Percentiles rank a stretch among this genome's conserved stretches.
These are phyloP conservation scores for Escovopsis sp. DNA, from an alignment of 2,329 filamentous ascomycete species.

Conservation along the genomic window DNA sequence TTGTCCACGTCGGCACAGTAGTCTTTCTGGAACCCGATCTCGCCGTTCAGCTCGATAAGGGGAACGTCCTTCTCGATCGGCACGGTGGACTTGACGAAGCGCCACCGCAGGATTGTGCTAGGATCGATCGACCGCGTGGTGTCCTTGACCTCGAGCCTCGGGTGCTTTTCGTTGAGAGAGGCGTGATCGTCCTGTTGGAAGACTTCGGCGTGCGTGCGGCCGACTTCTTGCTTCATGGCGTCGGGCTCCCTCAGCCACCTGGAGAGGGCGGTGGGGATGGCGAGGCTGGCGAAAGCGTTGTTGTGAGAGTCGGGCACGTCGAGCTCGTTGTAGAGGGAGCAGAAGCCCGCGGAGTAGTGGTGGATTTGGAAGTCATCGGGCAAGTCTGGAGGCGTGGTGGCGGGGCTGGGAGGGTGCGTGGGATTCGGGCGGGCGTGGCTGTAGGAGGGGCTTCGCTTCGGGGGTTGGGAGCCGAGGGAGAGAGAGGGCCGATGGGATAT, in stretches of 20 bases:
- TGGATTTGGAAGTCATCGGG: constrained; percentile 48
- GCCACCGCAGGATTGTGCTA: constrained; percentile 45
- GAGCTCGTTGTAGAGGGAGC: constrained; percentile 54
- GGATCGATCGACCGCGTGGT: constrained; percentile 18
- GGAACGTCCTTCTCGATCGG: constrained; percentile 41
- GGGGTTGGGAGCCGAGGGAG: constrained; percentile 54
- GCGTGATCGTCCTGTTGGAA: constrained; percentile 41
- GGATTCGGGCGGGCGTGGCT: constrained; percentile 45
- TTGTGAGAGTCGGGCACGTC: constrained; percentile 45
- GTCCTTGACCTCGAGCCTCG: constrained; percentile 35
- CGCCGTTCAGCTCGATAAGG: constrained; percentile 60
- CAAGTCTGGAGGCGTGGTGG: constrained; percentile 55
- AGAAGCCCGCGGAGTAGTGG: constrained; percentile 60
- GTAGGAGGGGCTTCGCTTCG: constrained; percentile 49
- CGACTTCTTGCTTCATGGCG: constrained; percentile 51
- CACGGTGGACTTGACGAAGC: constrained; percentile 39
- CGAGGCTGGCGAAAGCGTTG: constrained; percentile 65
- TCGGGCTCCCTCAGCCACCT: constrained; percentile 65
- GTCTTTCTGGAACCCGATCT: constrained; percentile 57
- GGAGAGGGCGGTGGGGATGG: constrained; percentile 58
- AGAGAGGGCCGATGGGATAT: constrained; percentile 64
- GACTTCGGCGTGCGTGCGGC: constrained; percentile 49
- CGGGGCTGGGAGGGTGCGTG: constrained; percentile 54
- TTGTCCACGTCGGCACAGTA: constrained; percentile 54
- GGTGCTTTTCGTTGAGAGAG: constrained; percentile 27